Evolutionary conservation across 1,284 basidiomycete genomes (phyloP), one percentile per base, ranked within the genome.

Genomic region (Volvariella volvacea): DNA sequence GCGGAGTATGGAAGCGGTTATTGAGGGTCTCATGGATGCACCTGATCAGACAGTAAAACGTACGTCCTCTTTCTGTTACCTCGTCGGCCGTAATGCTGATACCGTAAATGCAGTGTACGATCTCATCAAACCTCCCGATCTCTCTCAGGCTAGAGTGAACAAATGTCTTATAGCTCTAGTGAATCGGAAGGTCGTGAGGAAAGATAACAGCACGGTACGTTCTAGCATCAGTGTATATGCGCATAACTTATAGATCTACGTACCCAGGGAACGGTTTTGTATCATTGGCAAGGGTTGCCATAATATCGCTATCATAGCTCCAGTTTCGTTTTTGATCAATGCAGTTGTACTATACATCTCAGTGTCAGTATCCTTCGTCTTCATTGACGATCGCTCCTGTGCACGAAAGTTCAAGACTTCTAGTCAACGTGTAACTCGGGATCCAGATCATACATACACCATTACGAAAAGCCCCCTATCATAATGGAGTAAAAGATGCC

Each of bases 111-210:
- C 52, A 95, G 92, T 94, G 32, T 65, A 76, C 32, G 88, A 92
- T 41, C 74, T 96, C 42, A 77, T 92, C 50, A 77, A 74, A 41
- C 80, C 82, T 1, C 90, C 91, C 0, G 89, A 92, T 47, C 71
- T 94, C 39, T 85, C 83, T 39, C 91, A 94, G 65, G 87, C 90
- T 4, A 77, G 86, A 30, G 92, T 92, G 36, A 95, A 96, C 66
- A 95, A 93, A 63, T 92, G 91, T 52, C 71, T 97, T 22, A 92
- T 96, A 46, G 90, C 92, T 1, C 70, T 96, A 1, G 90, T 94
- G 1, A 86, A 86, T 53, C 77, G 91, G 43, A 96, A 95, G 61
- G 78, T 90, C 20, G 89, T 93, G 2, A 67, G 70, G 39, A 95
- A 93, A 62, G 80, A 85, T 42, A 86, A 71, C 50, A 74, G 68